Evolutionary conservation across 306 rosid genomes (phyloP), one percentile per base, ranked within the genome.

Genomic region (Trifolium fragiferum): DNA sequence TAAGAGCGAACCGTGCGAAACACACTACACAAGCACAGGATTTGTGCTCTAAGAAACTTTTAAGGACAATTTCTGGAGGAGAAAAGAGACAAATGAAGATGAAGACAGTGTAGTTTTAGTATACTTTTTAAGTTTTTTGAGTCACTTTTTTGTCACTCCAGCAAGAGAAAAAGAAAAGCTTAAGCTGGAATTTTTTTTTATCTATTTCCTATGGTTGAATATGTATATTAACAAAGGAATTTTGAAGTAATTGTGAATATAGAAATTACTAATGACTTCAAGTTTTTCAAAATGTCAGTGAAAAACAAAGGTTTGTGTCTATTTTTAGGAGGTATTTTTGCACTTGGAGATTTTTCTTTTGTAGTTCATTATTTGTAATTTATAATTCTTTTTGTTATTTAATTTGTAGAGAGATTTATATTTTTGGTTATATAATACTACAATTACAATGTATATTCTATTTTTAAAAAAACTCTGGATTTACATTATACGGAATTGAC

Each of bases 1-100:
- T 94, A 20, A 86, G 77, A 84, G 99, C 96, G 18, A 82, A 78
- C 81, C 98, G 99, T 0, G 87, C 81, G 60, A 87, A 89, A 76
- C 81, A 75, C 37, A 91, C 86, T 1, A 82, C 93, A 11, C 86
- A 84, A 53, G 98, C 92, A 0, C 98, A 89, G 70, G 80, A 86
- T 82, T 78, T 92, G 78, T 95, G 92, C 71, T 88, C 90, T 33
- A 89, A 87, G 79, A 89, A 87, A 81, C 92, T 95, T 44, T 74
- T 95, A 78, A 89, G 90, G 85, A 77, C 78, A 70, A 92, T 95
- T 30, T 95, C 96, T 10, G 87, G 86, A 55, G 90, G 81, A 66
- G 72, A 84, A 5, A 85, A 19, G 82, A 75, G 32, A 33, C 47
- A 65, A 74, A 40, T n/a, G 16, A 85, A 84, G 46, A 82, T 14